Conservation (phyloP, 139 green algal genomes). For the Micromonas pusilla region DNA sequence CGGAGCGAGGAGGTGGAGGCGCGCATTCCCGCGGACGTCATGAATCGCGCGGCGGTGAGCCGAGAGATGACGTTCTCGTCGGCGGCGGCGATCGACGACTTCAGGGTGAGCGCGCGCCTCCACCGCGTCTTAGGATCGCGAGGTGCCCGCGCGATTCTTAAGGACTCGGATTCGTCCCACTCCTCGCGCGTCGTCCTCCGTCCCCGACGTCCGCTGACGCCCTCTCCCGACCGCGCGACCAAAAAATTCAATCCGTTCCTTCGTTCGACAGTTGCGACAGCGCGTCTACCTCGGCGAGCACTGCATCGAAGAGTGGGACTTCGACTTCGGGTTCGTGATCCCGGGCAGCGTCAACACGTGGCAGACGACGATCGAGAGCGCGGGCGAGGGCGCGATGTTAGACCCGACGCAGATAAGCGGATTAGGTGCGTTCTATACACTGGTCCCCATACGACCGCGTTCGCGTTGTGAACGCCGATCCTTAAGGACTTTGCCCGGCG, state of each 20-base stretch:
- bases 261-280: too few relatives aligned
- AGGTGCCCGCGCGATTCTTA: too few relatives aligned
- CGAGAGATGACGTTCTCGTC: constrained; percentile 11
- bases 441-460: too few relatives aligned
- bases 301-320: constrained; percentile 8
- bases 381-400: constrained; percentile 4
- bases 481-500: too few relatives aligned
- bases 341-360: constrained; percentile 4
- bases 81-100: background rate
- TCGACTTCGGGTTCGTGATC: constrained; percentile 25
- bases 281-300: background rate
- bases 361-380: constrained; percentile 17
- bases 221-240: too few relatives aligned
- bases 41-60: background rate
- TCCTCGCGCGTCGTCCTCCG: too few relatives aligned
- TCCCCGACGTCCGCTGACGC: too few relatives aligned
- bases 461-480: too few relatives aligned
- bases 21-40: background rate
- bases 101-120: background rate
- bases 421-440: too few relatives aligned
- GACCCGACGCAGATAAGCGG: background rate
- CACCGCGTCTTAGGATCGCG: too few relatives aligned
- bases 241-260: too few relatives aligned
- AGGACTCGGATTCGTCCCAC: too few relatives aligned
- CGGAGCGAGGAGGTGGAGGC: background rate